A percentile compares a stretch with the other conserved stretches of the same genome.
Conservation (phyloP, 2,329 filamentous ascomycete species). For the Penicillium brevicompactum region DNA sequence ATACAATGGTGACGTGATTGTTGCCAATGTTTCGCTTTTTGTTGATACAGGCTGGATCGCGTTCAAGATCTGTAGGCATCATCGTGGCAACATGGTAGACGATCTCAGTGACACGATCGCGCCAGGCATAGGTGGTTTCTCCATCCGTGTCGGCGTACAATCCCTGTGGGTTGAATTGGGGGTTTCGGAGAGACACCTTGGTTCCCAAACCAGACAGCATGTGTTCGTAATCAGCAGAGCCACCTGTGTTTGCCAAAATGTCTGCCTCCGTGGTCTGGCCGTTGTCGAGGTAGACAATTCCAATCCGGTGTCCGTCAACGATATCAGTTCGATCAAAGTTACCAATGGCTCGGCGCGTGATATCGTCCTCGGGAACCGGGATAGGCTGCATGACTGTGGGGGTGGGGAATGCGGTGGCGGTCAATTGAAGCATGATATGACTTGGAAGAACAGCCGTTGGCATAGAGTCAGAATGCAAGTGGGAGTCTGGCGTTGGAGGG, state of each 20-base stretch:
- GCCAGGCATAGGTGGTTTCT: slow-evolving; percentile 88
- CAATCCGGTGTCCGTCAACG: slow-evolving; percentile 93
- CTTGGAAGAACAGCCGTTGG: slow-evolving; percentile 48
- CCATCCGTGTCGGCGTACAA: slow-evolving; percentile 84
- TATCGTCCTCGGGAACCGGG: slow-evolving; percentile 72
- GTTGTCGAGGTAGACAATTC: slow-evolving; percentile 89
- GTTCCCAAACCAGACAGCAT: slow-evolving; percentile 83
- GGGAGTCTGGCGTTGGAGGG: slow-evolving; percentile 42
- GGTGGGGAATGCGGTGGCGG: slow-evolving; percentile 46
- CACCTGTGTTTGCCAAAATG: slow-evolving; percentile 82
- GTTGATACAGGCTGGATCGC: slow-evolving; percentile 72
- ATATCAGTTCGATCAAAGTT: slow-evolving; percentile 85
- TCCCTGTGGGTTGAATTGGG: slow-evolving; percentile 90
- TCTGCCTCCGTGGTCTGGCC: slow-evolving; percentile 80
- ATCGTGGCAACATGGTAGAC: slow-evolving; percentile 95
- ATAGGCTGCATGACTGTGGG: slow-evolving; percentile 66
- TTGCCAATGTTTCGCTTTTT: slow-evolving; percentile 98
- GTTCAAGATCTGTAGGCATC: slow-evolving; percentile 86
- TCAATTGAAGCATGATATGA: slow-evolving; percentile 50
- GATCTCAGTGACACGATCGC: slow-evolving; percentile 90
- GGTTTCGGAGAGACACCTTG: slow-evolving; percentile 75
- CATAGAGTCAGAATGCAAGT: slow-evolving; percentile 40
- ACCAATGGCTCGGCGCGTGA: slow-evolving; percentile 71
- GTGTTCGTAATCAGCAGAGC: slow-evolving; percentile 83
- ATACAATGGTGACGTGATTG: slow-evolving; percentile 96